Percentiles rank a stretch among this genome's conserved stretches.
These are phyloP conservation scores for Debaryomyces udenii DNA, from an alignment of 1,139 yeast genomes.

Conservation along the genomic window DNA sequence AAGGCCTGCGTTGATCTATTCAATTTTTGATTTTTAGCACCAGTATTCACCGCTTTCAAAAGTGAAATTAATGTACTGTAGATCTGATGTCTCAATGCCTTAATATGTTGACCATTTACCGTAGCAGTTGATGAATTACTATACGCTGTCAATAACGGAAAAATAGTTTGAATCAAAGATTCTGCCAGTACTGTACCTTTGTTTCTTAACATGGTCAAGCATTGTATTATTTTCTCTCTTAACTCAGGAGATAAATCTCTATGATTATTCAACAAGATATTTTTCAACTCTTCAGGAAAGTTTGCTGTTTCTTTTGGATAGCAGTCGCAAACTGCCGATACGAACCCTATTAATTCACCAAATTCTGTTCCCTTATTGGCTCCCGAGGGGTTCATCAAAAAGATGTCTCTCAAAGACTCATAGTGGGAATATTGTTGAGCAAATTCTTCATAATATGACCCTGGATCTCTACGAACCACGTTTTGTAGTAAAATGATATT, in stretches of 20 bases:
- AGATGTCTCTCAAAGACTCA: conserved; percentile 85
- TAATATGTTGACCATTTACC: conserved; percentile 72
- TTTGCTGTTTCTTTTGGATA: conserved; percentile 85
- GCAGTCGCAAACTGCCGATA: conserved; percentile 87
- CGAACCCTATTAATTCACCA: conserved; percentile 83
- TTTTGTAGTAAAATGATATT: conserved; percentile 91
- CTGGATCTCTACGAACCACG: conserved; percentile 90
- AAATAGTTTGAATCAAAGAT: conserved; percentile 77
- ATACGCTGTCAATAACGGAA: conserved; percentile 74
- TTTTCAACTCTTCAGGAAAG: conserved; percentile 80
- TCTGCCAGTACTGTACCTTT: conserved; percentile 83
- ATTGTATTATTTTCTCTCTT: conserved; percentile 88
- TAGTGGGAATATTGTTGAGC: conserved; percentile 90
- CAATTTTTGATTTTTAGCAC: conserved; percentile 82
- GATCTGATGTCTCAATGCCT: conserved; percentile 79
- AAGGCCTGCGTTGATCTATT: conserved; percentile 91
- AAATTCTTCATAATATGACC: conserved; percentile 91
- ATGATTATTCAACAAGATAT: conserved; percentile 71
- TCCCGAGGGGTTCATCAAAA: conserved; percentile 64
- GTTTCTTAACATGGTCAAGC: conserved; percentile 86
- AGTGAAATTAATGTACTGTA: conserved; percentile 77
- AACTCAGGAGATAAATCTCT: conserved; percentile 80
- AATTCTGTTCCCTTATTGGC: conserved; percentile 72
- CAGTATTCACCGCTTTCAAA: conserved; percentile 80
- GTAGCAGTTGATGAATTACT: conserved; percentile 37